phyloP scores from a whole-genome alignment of 108 stramenopile species.

The Cyclotella cryptica region DNA sequence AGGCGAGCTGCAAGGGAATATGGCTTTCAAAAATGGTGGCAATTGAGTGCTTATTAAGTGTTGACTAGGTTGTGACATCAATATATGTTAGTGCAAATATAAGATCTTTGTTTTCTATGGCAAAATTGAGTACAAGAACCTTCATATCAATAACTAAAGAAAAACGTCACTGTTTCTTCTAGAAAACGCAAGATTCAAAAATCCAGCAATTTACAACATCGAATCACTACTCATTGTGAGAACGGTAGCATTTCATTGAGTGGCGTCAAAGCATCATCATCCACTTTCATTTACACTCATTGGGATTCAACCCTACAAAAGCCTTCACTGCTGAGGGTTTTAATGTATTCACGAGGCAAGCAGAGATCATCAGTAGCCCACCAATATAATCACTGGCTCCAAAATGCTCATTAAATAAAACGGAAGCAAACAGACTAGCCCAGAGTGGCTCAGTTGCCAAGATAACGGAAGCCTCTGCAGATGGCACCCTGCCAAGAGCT shows the following conservation, averaged over 20 bases:
- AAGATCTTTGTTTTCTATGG: too few species aligned
- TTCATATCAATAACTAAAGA: too few species aligned
- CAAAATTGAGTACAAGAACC: too few species aligned
- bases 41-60: not conserved
- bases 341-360: slow-evolving; percentile 49
- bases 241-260: too few species aligned
- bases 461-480: slow-evolving; percentile 55
- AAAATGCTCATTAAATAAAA: slow-evolving; percentile 45
- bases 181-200: too few species aligned
- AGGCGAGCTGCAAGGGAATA: slow-evolving; percentile 46
- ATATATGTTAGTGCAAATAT: too few species aligned
- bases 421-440: slow-evolving; percentile 52
- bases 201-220: too few species aligned
- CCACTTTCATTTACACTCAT: too few species aligned
- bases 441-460: slow-evolving; percentile 62
- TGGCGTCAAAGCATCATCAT: too few species aligned
- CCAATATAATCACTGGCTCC: slow-evolving; percentile 48
- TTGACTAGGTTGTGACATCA: not conserved
- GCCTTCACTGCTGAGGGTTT: slow-evolving; percentile 27
- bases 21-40: slow-evolving; percentile 33
- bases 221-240: too few species aligned
- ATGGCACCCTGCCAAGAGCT: slow-evolving; percentile 42
- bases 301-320: not conserved
- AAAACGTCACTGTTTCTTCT: too few species aligned
- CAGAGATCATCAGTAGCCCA: slow-evolving; percentile 51